phyloP scores from a whole-genome alignment of 2,329 filamentous ascomycete species.

The Penicillium vulpinum region DNA sequence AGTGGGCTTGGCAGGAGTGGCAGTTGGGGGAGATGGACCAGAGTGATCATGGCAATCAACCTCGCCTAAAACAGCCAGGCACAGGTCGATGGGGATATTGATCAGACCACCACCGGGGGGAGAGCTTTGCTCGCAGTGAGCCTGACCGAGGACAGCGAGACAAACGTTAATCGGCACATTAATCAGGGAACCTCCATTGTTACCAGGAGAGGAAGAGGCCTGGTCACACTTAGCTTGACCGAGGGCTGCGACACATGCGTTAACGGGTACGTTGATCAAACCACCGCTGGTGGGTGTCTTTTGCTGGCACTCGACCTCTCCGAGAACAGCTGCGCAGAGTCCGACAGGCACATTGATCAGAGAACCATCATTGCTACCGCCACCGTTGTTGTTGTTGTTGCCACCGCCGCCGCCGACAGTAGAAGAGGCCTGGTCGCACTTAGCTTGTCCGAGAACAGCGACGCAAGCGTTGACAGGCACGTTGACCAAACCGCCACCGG shows the following conservation, averaged over 20 bases:
- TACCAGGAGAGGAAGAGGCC: slow-evolving; percentile 9
- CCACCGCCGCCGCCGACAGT: not conserved
- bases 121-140: slow-evolving; percentile 26
- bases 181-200: slow-evolving; percentile 21
- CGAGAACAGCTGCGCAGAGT: slow-evolving; percentile 29
- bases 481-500: slow-evolving; percentile 23
- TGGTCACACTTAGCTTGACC: slow-evolving; percentile 29
- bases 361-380: slow-evolving; percentile 2
- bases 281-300: slow-evolving; percentile 14
- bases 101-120: slow-evolving; percentile 21
- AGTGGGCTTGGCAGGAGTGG: not conserved
- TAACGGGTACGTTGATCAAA: slow-evolving; percentile 28
- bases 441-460: slow-evolving; percentile 25
- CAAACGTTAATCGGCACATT: slow-evolving; percentile 31
- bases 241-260: slow-evolving; percentile 26
- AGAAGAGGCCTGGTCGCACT: slow-evolving; percentile 24
- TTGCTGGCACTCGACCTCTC: slow-evolving; percentile 28
- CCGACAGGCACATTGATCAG: slow-evolving; percentile 31
- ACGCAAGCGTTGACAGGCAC: slow-evolving; percentile 26
- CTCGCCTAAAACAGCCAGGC: slow-evolving; percentile 28
- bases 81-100: slow-evolving; percentile 31
- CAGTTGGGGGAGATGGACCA: not conserved
- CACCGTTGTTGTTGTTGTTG: too few relatives aligned
- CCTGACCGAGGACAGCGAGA: slow-evolving; percentile 31
- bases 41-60: slow-evolving; percentile 23